A percentile compares a stretch with the other conserved stretches of the same genome.
Evolutionary conservation across 306 rosid genomes (phyloP).

Genomic region (Aeschynomene evenia): DNA sequence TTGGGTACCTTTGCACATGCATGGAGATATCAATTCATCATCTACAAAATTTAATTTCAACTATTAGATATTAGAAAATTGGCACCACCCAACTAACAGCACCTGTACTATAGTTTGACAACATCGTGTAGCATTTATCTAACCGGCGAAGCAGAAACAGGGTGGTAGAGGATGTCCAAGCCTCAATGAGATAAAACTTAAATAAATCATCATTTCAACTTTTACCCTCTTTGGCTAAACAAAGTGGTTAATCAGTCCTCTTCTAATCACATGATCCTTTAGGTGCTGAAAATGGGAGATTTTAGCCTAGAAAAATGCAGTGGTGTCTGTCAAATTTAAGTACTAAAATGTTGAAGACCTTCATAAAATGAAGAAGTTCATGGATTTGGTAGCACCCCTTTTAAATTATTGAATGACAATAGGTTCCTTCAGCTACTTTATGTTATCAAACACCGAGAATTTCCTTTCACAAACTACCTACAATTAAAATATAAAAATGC

Average conservation of each 20-base stretch:
- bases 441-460: neutral
- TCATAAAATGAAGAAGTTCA: neutral
- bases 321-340: neutral
- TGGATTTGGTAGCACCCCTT: neutral
- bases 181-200: neutral
- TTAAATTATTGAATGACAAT: neutral
- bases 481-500: neutral
- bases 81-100: neutral
- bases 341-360: neutral
- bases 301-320: neutral
- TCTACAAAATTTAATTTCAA: constrained; percentile 46
- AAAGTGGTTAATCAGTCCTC: neutral
- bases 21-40: constrained; percentile 93
- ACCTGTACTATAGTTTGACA: constrained; percentile 7
- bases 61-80: constrained; percentile 23
- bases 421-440: neutral
- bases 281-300: constrained; percentile 13
- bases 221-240: neutral
- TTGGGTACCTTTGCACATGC: constrained; percentile 99
- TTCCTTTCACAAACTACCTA: neutral
- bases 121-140: neutral
- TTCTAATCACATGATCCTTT: constrained; percentile 22
- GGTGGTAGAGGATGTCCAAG: neutral
- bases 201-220: constrained; percentile 1
- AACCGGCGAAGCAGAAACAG: neutral